Conservation (phyloP, 2,329 filamentous ascomycete genomes). For the Monilinia fructigena region DNA sequence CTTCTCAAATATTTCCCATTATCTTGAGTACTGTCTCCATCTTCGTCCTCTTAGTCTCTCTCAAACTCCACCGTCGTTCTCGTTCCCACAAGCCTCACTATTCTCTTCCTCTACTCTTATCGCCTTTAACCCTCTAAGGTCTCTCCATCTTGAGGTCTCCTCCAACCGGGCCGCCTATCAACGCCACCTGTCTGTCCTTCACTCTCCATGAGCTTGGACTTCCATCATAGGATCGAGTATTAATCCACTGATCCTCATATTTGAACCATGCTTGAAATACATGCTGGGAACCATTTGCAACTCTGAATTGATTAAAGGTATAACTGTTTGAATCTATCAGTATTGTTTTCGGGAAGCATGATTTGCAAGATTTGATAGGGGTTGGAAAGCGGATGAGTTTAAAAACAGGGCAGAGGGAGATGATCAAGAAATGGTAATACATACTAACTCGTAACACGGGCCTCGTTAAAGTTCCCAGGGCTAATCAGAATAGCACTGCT, state of each 20-base stretch:
- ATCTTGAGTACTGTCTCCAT: too few relatives aligned
- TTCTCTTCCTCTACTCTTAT: not conserved
- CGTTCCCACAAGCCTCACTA: not conserved
- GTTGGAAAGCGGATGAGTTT: not conserved
- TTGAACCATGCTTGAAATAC: not conserved
- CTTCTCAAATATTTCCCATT: not conserved
- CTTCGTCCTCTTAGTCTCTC: not conserved
- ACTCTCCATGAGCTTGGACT: conserved; percentile 18
- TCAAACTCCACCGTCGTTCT: not conserved
- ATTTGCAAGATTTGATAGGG: too few relatives aligned
- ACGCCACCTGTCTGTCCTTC: conserved; percentile 6
- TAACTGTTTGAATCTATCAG: not conserved
- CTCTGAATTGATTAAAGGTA: conserved; percentile 12
- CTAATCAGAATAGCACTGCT: conserved; percentile 16
- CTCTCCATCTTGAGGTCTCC: not conserved
- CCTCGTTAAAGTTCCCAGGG: not conserved
- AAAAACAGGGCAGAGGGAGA: too few relatives aligned
- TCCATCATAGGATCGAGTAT: conserved; percentile 6
- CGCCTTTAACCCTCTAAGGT: not conserved
- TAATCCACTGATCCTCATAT: conserved; percentile 15
- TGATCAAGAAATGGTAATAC: not conserved
- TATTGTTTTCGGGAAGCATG: not conserved
- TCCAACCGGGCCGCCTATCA: conserved; percentile 2
- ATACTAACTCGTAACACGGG: conserved; percentile 17
- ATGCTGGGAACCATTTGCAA: not conserved